phyloP scores from a whole-genome alignment of 2,329 filamentous ascomycete species.

The Drechslera avenae region DNA sequence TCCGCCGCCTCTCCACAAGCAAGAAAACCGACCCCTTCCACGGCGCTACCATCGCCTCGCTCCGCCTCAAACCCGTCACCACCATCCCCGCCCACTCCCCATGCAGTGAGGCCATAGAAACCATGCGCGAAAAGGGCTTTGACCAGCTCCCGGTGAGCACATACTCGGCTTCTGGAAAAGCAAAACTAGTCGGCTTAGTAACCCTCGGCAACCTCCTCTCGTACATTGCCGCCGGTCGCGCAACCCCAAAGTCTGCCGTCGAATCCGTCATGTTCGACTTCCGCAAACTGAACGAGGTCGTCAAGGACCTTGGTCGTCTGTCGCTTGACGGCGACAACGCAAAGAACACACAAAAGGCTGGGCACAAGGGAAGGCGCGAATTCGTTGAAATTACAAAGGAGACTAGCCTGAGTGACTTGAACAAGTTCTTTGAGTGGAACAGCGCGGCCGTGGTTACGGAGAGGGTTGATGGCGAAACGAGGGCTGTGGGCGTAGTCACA shows the following conservation, averaged over 20 bases:
- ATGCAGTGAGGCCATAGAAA: conserved; percentile 90
- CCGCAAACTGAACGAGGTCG: conserved; percentile 80
- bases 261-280: conserved; percentile 98
- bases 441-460: conserved; percentile 94
- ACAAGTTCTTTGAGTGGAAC: conserved; percentile 98
- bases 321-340: conserved; percentile 31
- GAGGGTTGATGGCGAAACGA: conserved; percentile 63
- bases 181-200: conserved; percentile 84
- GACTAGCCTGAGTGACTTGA: conserved; percentile 80
- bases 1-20: conserved; percentile 48
- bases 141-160: conserved; percentile 90
- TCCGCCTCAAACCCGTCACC: conserved; percentile 91
- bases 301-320: conserved; percentile 69
- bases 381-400: conserved; percentile 96
- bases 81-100: conserved; percentile 73
- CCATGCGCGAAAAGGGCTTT: conserved; percentile 97
- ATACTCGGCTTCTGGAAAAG: conserved; percentile 61
- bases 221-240: conserved; percentile 84
- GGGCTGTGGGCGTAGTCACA: conserved; percentile 88
- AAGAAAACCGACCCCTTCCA: conserved; percentile 69
- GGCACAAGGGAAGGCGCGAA: conserved; percentile 55
- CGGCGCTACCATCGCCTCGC: conserved; percentile 76
- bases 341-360: conserved; percentile 23
- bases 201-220: conserved; percentile 93
- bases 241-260: conserved; percentile 73